These are phyloP conservation scores for Cryptococcus depauperatus DNA, from an alignment of 1,284 basidiomycete species.

Conservation along the genomic window DNA sequence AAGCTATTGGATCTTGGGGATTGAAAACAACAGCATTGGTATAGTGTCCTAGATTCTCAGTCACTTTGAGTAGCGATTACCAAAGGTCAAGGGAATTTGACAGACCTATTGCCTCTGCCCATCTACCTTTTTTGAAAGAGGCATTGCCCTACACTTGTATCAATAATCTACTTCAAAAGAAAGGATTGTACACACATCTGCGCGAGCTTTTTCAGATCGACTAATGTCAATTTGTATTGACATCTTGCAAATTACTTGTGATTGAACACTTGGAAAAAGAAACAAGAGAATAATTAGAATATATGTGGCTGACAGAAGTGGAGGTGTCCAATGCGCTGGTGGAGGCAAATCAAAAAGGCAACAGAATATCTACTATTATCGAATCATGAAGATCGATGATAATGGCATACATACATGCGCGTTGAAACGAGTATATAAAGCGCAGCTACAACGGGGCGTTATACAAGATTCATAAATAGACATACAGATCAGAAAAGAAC, in stretches of 20 bases:
- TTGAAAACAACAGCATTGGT: slow-evolving; percentile 32
- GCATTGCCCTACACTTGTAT: slow-evolving; percentile 34
- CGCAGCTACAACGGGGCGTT: too few species aligned
- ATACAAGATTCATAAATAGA: too few species aligned
- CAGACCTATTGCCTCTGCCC: slow-evolving; percentile 38
- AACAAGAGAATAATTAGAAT: background rate
- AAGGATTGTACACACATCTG: slow-evolving; percentile 9
- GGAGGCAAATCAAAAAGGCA: too few species aligned
- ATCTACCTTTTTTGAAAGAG: slow-evolving; percentile 41
- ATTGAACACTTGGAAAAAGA: background rate
- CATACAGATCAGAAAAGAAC: too few species aligned
- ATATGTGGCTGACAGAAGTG: too few species aligned
- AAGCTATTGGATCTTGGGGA: slow-evolving; percentile 28
- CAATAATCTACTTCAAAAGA: background rate
- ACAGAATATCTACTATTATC: too few species aligned
- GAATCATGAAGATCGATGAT: too few species aligned
- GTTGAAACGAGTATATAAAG: too few species aligned
- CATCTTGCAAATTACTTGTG: slow-evolving; percentile 5
- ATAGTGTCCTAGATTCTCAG: slow-evolving; percentile 28
- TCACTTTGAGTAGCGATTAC: background rate
- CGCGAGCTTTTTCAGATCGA: slow-evolving; percentile 11
- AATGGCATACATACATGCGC: too few species aligned
- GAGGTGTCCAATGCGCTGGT: too few species aligned
- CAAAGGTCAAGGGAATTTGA: background rate
- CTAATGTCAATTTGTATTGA: slow-evolving; percentile 12